Percentiles rank a stretch among this genome's conserved stretches.
phyloP scores from a whole-genome alignment of 352 stramenopile species.

The Plasmopara muralis region DNA sequence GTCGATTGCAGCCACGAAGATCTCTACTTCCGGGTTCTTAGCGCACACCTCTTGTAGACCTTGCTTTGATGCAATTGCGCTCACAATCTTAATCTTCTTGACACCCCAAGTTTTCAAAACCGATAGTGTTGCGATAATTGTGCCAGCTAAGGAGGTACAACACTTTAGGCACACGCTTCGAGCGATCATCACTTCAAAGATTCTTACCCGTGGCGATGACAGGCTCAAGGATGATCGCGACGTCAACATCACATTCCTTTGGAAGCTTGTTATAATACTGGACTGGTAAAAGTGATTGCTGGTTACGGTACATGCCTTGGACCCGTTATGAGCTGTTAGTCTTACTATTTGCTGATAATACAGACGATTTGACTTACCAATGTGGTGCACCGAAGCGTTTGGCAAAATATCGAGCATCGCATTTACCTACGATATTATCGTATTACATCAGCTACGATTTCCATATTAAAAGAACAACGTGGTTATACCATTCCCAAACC shows the following conservation, averaged over 20 bases:
- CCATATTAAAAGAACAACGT: background rate
- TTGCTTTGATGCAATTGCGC: slow-evolving; percentile 89
- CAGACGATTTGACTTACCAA: slow-evolving; percentile 61
- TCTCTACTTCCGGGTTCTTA: slow-evolving; percentile 74
- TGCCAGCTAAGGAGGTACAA: slow-evolving; percentile 49
- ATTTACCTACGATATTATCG: slow-evolving; percentile 78
- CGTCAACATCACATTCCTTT: slow-evolving; percentile 87
- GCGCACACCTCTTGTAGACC: slow-evolving; percentile 82
- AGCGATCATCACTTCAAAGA: background rate
- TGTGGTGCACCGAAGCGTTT: slow-evolving; percentile 94
- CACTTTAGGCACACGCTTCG: background rate
- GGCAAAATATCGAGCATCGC: slow-evolving; percentile 95
- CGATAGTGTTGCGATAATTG: slow-evolving; percentile 90
- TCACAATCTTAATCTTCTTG: slow-evolving; percentile 91
- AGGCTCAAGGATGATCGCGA: slow-evolving; percentile 95
- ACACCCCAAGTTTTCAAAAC: slow-evolving; percentile 96
- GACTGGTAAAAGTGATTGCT: slow-evolving; percentile 89
- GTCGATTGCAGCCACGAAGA: slow-evolving; percentile 73
- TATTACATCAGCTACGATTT: too few relatives aligned
- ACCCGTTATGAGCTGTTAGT: slow-evolving; percentile 1
- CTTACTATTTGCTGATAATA: slow-evolving; percentile 1
- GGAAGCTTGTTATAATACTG: slow-evolving; percentile 99
- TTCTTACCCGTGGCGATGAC: slow-evolving; percentile 90
- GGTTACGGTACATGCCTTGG: slow-evolving; percentile 85
- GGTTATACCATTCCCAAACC: slow-evolving; percentile 81